Evolutionary conservation across 176 grass and related monocot species (phyloP).

Genomic region (Bolboschoenus planiculmis): DNA sequence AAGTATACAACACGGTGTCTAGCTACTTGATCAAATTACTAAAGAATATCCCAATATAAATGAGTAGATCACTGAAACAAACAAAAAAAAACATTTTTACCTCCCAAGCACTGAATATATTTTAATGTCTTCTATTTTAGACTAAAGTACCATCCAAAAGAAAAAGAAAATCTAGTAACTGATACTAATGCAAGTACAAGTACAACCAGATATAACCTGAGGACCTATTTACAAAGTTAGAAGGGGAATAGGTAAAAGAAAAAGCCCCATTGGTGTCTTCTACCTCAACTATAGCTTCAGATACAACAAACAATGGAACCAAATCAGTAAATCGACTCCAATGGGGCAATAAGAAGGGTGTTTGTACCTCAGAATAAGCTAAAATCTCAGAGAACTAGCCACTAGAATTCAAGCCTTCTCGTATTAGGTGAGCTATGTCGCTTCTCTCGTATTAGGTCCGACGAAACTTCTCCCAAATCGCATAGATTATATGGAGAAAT

Average conservation of each 20-base stretch:
- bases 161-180: background rate
- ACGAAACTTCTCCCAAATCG: background rate
- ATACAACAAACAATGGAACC: background rate
- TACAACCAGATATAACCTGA: background rate
- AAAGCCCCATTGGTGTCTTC: background rate
- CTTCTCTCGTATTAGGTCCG: background rate
- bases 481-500: background rate
- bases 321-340: background rate
- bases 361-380: background rate
- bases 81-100: background rate
- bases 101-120: background rate
- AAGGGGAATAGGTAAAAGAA: background rate
- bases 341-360: background rate
- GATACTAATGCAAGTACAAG: background rate
- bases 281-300: background rate
- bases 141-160: background rate
- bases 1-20: background rate
- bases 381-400: background rate
- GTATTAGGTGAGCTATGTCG: background rate
- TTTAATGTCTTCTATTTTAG: background rate
- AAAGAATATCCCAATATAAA: background rate
- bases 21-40: background rate
- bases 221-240: background rate
- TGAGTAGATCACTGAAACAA: background rate
- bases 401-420: background rate